phyloP scores from a whole-genome alignment of 2,329 filamentous ascomycete species.

The Pseudohalonectria lignicola region DNA sequence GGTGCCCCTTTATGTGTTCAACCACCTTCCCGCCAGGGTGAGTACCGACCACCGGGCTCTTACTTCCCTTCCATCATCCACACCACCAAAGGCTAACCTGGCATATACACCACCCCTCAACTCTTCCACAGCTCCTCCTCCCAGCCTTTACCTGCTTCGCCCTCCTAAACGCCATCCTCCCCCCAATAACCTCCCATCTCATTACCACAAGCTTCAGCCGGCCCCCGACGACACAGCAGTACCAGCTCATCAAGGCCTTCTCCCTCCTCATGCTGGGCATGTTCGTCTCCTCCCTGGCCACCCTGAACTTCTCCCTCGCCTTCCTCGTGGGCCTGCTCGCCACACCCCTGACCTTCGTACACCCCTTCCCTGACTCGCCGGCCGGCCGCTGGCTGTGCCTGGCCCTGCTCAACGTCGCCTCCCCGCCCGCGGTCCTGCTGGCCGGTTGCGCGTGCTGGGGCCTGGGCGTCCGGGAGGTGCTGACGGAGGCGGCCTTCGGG shows the following conservation, averaged over 20 bases:
- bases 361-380: slow-evolving; percentile 29
- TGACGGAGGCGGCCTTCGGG: slow-evolving; percentile 68
- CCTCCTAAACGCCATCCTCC: slow-evolving; percentile 41
- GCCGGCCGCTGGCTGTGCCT: slow-evolving; percentile 29
- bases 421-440: slow-evolving; percentile 47
- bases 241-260: slow-evolving; percentile 75
- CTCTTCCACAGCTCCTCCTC: slow-evolving; percentile 40
- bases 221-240: slow-evolving; percentile 54
- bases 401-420: slow-evolving; percentile 45
- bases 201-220: slow-evolving; percentile 34
- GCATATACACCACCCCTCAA: too few species aligned
- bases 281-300: slow-evolving; percentile 84
- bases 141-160: slow-evolving; percentile 49
- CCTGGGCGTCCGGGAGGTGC: slow-evolving; percentile 40
- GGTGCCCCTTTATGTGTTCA: slow-evolving; percentile 79
- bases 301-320: slow-evolving; percentile 87
- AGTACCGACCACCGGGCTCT: too few species aligned
- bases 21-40: slow-evolving; percentile 57
- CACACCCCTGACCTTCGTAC: slow-evolving; percentile 67
- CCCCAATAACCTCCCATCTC: slow-evolving; percentile 42
- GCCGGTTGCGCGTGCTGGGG: slow-evolving; percentile 29
- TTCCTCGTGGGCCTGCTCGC: slow-evolving; percentile 75
- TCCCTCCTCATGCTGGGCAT: slow-evolving; percentile 87
- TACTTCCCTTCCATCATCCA: too few species aligned
- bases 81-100: neutral